Conservation (phyloP, 192 early-diverging fungal genomes). For the Mortierella claussenii region DNA sequence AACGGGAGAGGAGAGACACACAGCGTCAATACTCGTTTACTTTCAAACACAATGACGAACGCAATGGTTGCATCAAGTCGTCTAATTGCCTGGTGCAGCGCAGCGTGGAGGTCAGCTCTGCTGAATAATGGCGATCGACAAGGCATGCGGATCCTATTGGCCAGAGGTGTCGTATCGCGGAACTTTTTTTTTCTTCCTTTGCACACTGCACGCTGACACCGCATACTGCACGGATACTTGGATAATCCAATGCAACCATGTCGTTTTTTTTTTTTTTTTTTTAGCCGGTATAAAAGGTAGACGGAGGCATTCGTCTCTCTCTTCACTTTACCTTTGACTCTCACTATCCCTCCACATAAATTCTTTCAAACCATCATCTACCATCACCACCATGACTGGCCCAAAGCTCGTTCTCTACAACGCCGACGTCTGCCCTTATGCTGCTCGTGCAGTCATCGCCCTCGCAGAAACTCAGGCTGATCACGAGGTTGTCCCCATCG, state of each 20-base stretch:
- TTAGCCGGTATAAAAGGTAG: too few relatives aligned
- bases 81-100: too few relatives aligned
- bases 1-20: too few relatives aligned
- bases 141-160: too few relatives aligned
- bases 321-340: not conserved
- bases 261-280: not conserved
- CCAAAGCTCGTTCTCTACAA: conserved; percentile 69
- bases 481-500: conserved; percentile 68
- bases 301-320: not conserved
- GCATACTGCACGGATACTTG: too few relatives aligned
- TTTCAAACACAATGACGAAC: too few relatives aligned
- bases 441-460: conserved; percentile 73
- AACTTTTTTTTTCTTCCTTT: too few relatives aligned
- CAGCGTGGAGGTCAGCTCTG: too few relatives aligned
- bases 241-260: not conserved
- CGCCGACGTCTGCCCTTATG: conserved; percentile 69
- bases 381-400: conserved; percentile 21
- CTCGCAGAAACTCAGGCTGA: conserved; percentile 63
- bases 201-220: too few relatives aligned
- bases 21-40: too few relatives aligned
- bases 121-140: too few relatives aligned
- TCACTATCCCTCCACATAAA: not conserved
- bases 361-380: not conserved
- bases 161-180: not conserved
- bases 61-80: too few relatives aligned